A percentile compares a stretch with the other conserved stretches of the same genome.
These are phyloP conservation scores for Caloboletus firmus DNA, from an alignment of 1,284 basidiomycete species.

Conservation along the genomic window DNA sequence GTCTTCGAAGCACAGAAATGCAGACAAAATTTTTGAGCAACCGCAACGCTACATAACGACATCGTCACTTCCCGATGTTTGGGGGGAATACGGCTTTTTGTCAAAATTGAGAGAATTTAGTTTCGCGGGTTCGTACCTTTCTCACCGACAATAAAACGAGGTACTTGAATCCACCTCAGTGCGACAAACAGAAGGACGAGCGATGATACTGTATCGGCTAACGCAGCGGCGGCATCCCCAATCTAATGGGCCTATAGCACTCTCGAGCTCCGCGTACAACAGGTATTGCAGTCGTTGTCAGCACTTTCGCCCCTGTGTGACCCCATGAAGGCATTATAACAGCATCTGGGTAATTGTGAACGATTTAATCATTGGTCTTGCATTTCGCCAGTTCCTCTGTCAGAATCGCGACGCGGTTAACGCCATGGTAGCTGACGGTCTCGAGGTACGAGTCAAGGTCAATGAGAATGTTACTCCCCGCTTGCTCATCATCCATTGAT, in stretches of 20 bases:
- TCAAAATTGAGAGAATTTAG: conserved; percentile 22
- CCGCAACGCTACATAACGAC: neutral
- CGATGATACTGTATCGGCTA: conserved; percentile 45
- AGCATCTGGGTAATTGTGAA: conserved; percentile 89
- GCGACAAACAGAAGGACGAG: conserved; percentile 51
- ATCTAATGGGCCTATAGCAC: conserved; percentile 8
- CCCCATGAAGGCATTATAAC: conserved; percentile 76
- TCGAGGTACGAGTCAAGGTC: conserved; percentile 41
- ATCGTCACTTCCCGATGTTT: neutral
- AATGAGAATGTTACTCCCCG: neutral
- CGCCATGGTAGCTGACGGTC: conserved; percentile 36
- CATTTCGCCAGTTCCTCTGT: conserved; percentile 65
- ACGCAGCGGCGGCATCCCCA: conserved; percentile 36
- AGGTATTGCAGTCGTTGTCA: conserved; percentile 44
- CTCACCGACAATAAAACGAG: neutral
- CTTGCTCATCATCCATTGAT: neutral
- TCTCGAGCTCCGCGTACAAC: conserved; percentile 51
- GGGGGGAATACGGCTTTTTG: neutral
- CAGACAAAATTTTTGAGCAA: neutral
- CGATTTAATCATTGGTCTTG: conserved; percentile 81
- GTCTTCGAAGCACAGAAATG: conserved; percentile 1
- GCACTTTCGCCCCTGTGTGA: neutral
- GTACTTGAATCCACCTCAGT: conserved; percentile 29
- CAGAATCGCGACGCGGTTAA: conserved; percentile 57
- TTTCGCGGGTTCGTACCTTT: conserved; percentile 26